These are phyloP conservation scores for Leucogyrophana mollusca DNA, from an alignment of 768 basidiomycete genomes.

Conservation along the genomic window DNA sequence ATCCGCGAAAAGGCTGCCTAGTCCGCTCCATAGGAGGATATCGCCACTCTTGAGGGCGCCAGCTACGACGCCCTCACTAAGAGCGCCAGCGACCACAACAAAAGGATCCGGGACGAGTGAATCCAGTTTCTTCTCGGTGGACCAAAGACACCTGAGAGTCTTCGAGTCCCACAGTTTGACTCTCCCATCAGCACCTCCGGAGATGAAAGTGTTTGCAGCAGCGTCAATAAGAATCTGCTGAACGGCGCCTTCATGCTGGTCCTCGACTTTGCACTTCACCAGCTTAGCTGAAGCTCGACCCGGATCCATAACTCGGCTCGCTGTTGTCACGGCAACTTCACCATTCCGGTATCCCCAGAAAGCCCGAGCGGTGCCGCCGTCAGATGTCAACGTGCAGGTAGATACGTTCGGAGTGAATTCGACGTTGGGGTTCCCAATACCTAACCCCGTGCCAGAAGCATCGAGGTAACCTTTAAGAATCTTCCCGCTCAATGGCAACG, in stretches of 20 bases:
- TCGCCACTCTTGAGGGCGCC: slow-evolving; percentile 58
- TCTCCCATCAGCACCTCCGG: slow-evolving; percentile 59
- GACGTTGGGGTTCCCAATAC: slow-evolving; percentile 71
- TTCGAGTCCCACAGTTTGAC: slow-evolving; percentile 75
- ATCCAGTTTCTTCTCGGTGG: slow-evolving; percentile 40
- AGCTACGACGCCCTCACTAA: slow-evolving; percentile 43
- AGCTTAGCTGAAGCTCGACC: slow-evolving; percentile 43
- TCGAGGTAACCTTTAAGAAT: slow-evolving; percentile 70
- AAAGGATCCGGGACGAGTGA: slow-evolving; percentile 47
- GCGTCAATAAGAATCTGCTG: slow-evolving; percentile 54
- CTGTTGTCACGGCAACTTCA: slow-evolving; percentile 60
- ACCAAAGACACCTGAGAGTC: slow-evolving; percentile 59
- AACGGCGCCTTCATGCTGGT: slow-evolving; percentile 65
- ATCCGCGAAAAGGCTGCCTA: slow-evolving; percentile 21
- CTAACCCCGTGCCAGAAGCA: slow-evolving; percentile 55
- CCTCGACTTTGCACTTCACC: slow-evolving; percentile 47
- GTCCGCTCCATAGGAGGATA: slow-evolving; percentile 54
- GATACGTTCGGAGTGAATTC: slow-evolving; percentile 73
- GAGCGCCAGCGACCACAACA: slow-evolving; percentile 45
- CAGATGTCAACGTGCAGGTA: slow-evolving; percentile 54
- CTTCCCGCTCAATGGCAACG: slow-evolving; percentile 66
- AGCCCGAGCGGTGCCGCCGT: slow-evolving; percentile 64
- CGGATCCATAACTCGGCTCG: slow-evolving; percentile 57
- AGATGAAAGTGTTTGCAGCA: slow-evolving; percentile 37
- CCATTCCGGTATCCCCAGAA: slow-evolving; percentile 76